A percentile compares a stretch with the other conserved stretches of the same genome.
Evolutionary conservation across 2,329 filamentous ascomycete species (phyloP).

Genomic region (Aureobasidium uvarum): DNA sequence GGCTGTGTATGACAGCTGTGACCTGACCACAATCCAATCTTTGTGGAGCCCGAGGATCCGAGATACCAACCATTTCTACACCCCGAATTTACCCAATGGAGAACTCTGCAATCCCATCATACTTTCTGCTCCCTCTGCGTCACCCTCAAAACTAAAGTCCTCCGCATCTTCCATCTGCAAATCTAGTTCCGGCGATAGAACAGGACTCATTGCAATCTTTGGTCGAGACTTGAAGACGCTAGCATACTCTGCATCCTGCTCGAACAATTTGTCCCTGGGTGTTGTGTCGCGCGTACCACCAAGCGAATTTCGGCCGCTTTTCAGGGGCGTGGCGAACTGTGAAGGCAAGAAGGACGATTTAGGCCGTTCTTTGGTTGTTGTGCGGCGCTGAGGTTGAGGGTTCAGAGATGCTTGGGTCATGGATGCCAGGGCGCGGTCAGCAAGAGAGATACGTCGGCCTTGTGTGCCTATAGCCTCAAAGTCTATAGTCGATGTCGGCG

Average conservation of each 20-base stretch:
- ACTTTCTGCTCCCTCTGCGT: neutral
- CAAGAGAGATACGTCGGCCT: slow-evolving; percentile 51
- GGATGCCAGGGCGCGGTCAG: slow-evolving; percentile 77
- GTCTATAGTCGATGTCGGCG: slow-evolving; percentile 26
- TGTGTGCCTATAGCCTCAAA: neutral
- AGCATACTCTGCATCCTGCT: slow-evolving; percentile 70
- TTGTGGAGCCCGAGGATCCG: too few relatives aligned
- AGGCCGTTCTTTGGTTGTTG: slow-evolving; percentile 29
- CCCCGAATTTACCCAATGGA: neutral
- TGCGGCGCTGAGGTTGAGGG: slow-evolving; percentile 14
- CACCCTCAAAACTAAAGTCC: slow-evolving; percentile 1
- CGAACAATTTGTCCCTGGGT: slow-evolving; percentile 67
- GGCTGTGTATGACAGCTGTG: neutral
- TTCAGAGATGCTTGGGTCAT: slow-evolving; percentile 63
- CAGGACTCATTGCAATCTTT: slow-evolving; percentile 72
- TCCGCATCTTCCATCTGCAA: neutral
- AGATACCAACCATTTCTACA: neutral
- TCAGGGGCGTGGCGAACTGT: slow-evolving; percentile 54
- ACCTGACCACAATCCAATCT: neutral
- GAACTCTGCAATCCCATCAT: slow-evolving; percentile 8
- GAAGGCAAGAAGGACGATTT: slow-evolving; percentile 45
- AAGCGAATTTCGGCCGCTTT: slow-evolving; percentile 26
- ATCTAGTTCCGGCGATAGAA: slow-evolving; percentile 2
- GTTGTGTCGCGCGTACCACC: slow-evolving; percentile 40
- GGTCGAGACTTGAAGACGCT: slow-evolving; percentile 84